Evolutionary conservation across 1,284 basidiomycete species (phyloP).

Genomic region (Papiliotrema nemorosa): DNA sequence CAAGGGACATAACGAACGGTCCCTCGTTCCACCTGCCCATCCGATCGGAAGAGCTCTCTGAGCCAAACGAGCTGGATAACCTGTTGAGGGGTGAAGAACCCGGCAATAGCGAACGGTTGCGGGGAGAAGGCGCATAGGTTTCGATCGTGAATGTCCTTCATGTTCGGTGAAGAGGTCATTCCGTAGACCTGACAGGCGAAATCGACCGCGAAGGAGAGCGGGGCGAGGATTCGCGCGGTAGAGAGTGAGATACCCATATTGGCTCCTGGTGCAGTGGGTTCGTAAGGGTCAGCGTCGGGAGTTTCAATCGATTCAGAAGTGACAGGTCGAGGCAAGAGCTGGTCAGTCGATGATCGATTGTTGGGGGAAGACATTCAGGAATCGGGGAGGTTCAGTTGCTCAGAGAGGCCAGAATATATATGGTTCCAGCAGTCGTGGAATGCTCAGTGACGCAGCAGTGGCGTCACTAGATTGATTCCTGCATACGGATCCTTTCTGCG

Average conservation of each 20-base stretch:
- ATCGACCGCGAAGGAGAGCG: slow-evolving; percentile 29
- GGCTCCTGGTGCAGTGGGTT: slow-evolving; percentile 11
- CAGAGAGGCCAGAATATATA: neutral
- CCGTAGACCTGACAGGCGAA: slow-evolving; percentile 31
- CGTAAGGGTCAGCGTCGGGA: slow-evolving; percentile 1
- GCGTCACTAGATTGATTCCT: too few species aligned
- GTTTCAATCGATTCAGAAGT: neutral
- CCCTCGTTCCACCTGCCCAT: slow-evolving; percentile 23
- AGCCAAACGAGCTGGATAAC: slow-evolving; percentile 38
- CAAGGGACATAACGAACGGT: slow-evolving; percentile 28
- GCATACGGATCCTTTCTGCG: too few species aligned
- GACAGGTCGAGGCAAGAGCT: slow-evolving; percentile 14
- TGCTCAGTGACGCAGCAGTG: too few species aligned
- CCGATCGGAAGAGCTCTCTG: slow-evolving; percentile 26
- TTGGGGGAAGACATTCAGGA: neutral
- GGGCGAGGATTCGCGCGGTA: slow-evolving; percentile 31
- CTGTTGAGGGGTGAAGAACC: slow-evolving; percentile 39
- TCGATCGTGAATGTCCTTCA: slow-evolving; percentile 35
- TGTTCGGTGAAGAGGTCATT: slow-evolving; percentile 30
- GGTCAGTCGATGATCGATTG: slow-evolving; percentile 14
- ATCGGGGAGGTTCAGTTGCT: neutral
- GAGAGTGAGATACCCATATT: slow-evolving; percentile 37
- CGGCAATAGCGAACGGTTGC: slow-evolving; percentile 36
- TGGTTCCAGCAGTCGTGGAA: too few species aligned
- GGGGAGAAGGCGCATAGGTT: slow-evolving; percentile 35